These are phyloP conservation scores for Colletotrichum filicis DNA, from an alignment of 2,329 filamentous ascomycete species.

Conservation along the genomic window DNA sequence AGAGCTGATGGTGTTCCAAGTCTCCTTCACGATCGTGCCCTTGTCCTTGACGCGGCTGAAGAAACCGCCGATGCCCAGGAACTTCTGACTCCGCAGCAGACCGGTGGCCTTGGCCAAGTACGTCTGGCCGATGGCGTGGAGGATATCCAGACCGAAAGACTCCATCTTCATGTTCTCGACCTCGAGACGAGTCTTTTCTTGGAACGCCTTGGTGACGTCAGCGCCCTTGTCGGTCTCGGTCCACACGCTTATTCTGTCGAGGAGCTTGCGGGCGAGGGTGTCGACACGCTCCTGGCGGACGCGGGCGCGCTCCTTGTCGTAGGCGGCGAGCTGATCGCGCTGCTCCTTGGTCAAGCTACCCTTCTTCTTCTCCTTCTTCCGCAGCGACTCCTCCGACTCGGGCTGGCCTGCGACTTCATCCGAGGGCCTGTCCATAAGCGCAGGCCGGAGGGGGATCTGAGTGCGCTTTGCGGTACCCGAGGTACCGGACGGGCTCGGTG, in stretches of 20 bases:
- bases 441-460: slow-evolving; percentile 81
- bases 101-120: slow-evolving; percentile 89
- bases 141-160: slow-evolving; percentile 94
- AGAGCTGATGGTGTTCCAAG: slow-evolving; percentile 96
- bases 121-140: slow-evolving; percentile 92
- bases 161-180: slow-evolving; percentile 99
- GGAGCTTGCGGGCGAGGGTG: slow-evolving; percentile 83
- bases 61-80: slow-evolving; percentile 95
- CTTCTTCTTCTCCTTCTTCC: slow-evolving; percentile 82
- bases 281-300: slow-evolving; percentile 92
- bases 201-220: slow-evolving; percentile 89
- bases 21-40: slow-evolving; percentile 96
- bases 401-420: slow-evolving; percentile 79
- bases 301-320: slow-evolving; percentile 85
- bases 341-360: slow-evolving; percentile 89
- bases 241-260: slow-evolving; percentile 93
- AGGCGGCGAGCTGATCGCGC: slow-evolving; percentile 88
- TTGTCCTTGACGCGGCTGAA: slow-evolving; percentile 95
- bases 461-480: slow-evolving; percentile 52
- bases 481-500: slow-evolving; percentile 50
- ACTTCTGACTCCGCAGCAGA: slow-evolving; percentile 94
- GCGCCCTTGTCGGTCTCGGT: slow-evolving; percentile 92
- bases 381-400: slow-evolving; percentile 66
- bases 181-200: slow-evolving; percentile 93
- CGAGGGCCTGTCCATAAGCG: slow-evolving; percentile 84